Conservation (phyloP, 805 yeast genomes). For the Clavispora carvajalis region DNA sequence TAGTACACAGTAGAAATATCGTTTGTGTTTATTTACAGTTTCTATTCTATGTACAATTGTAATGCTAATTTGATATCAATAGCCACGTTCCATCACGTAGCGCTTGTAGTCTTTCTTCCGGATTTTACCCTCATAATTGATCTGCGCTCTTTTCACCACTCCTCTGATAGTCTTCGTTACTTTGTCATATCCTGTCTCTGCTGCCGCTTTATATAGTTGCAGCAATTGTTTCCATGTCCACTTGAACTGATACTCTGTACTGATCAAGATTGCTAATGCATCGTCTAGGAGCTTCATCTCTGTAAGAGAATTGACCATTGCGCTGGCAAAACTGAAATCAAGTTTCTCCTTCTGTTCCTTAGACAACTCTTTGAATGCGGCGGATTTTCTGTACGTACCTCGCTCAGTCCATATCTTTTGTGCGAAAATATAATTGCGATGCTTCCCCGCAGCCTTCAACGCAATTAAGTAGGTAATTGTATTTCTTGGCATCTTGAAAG, state of each 20-base stretch:
- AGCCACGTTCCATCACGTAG: conserved; percentile 30
- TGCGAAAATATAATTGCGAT: conserved; percentile 53
- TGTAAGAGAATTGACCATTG: conserved; percentile 59
- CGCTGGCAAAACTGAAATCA: conserved; percentile 67
- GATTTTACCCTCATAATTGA: conserved; percentile 34
- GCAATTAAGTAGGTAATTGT: conserved; percentile 55
- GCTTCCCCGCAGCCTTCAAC: conserved; percentile 58
- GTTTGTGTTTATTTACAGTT: conserved; percentile 3
- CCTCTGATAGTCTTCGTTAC: conserved; percentile 28
- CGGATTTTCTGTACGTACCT: conserved; percentile 61
- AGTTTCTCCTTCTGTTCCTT: conserved; percentile 33
- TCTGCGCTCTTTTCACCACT: conserved; percentile 32
- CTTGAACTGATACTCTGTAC: conserved; percentile 61
- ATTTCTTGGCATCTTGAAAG: conserved; percentile 17
- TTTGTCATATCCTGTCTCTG: conserved; percentile 26
- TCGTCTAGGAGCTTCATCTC: conserved; percentile 55
- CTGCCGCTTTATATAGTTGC: conserved; percentile 25
- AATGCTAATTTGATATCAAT: conserved; percentile 10
- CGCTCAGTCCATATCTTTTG: conserved; percentile 72
- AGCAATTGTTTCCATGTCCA: conserved; percentile 53
- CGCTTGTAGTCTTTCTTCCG: conserved; percentile 29
- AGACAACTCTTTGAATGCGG: conserved; percentile 39
- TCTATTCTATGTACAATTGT: conserved; percentile 1
- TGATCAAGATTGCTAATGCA: conserved; percentile 61
- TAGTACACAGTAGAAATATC: background rate